These are phyloP conservation scores for Filobasidium uniguttulatum DNA, from an alignment of 1,284 basidiomycete species.

Conservation along the genomic window DNA sequence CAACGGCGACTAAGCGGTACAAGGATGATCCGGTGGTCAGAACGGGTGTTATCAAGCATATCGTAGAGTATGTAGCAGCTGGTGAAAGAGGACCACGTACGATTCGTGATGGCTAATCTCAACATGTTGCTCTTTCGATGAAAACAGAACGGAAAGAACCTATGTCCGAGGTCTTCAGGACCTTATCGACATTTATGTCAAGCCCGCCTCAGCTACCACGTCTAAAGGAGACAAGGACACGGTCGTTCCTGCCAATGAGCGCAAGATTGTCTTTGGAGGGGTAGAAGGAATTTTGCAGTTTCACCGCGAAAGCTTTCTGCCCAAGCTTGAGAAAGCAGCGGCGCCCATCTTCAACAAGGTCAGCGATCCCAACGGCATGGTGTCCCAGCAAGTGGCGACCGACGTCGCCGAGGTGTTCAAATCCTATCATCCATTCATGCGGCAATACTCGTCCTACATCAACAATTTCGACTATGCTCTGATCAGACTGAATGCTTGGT, in stretches of 20 bases:
- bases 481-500: constrained; percentile 72
- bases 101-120: background rate
- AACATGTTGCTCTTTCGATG: background rate
- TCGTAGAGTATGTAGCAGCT: constrained; percentile 55
- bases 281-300: constrained; percentile 82
- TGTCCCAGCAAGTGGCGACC: constrained; percentile 62
- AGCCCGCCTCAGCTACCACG: constrained; percentile 59
- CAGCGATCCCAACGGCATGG: constrained; percentile 54
- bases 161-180: constrained; percentile 88
- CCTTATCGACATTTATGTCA: constrained; percentile 88
- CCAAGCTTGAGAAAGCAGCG: constrained; percentile 65
- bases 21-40: constrained; percentile 76
- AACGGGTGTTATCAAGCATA: constrained; percentile 64
- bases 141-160: constrained; percentile 71
- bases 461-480: constrained; percentile 90
- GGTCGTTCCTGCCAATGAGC: constrained; percentile 69
- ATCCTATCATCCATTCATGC: constrained; percentile 89
- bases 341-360: constrained; percentile 50
- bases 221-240: constrained; percentile 51
- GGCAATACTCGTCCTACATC: constrained; percentile 92
- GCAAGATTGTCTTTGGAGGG: constrained; percentile 84
- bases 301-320: constrained; percentile 81
- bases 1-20: constrained; percentile 57
- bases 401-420: constrained; percentile 79
- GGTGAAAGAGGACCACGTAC: background rate